A percentile compares a stretch with the other conserved stretches of the same genome.
Evolutionary conservation across 257 asterid species (phyloP).

Genomic region (Solanum medicagineum): DNA sequence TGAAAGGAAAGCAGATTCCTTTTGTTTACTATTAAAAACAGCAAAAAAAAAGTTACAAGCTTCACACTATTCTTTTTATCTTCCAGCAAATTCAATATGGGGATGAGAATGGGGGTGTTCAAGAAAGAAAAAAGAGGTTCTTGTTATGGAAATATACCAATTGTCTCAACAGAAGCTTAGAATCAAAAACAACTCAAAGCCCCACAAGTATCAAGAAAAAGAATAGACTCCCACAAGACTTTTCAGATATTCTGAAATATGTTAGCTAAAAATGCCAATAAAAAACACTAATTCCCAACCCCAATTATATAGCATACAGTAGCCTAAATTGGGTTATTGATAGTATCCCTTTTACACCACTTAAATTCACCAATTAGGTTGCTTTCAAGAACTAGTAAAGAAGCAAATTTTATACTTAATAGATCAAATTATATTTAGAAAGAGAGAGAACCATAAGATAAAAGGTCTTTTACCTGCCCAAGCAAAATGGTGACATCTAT

Average conservation of each 20-base stretch:
- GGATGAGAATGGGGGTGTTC: neutral
- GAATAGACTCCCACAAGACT: constrained; percentile 30
- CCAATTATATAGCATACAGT: constrained; percentile 17
- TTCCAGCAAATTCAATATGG: constrained; percentile 4
- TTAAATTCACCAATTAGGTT: constrained; percentile 45
- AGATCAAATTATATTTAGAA: constrained; percentile 7
- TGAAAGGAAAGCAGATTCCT: constrained; percentile 81
- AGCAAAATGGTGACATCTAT: constrained; percentile 39
- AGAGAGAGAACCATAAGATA: neutral
- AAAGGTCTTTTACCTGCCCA: constrained; percentile 38
- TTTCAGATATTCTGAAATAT: constrained; percentile 36
- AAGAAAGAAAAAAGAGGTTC: neutral
- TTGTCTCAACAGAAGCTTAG: constrained; percentile 24
- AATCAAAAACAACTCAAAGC: constrained; percentile 22
- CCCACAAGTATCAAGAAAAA: constrained; percentile 42
- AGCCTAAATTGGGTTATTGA: constrained; percentile 31
- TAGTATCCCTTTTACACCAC: constrained; percentile 26
- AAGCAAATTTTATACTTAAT: constrained; percentile 11
- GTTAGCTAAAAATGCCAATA: constrained; percentile 28
- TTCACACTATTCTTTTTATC: constrained; percentile 6
- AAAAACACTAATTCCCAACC: constrained; percentile 34
- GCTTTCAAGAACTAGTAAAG: constrained; percentile 39
- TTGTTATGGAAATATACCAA: constrained; percentile 13
- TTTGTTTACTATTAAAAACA: constrained; percentile 11
- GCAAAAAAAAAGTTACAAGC: neutral